Percentiles rank a stretch among this genome's conserved stretches.
These are phyloP conservation scores for Alternaria tenuissima DNA, from an alignment of 2,329 filamentous ascomycete genomes.

Conservation along the genomic window DNA sequence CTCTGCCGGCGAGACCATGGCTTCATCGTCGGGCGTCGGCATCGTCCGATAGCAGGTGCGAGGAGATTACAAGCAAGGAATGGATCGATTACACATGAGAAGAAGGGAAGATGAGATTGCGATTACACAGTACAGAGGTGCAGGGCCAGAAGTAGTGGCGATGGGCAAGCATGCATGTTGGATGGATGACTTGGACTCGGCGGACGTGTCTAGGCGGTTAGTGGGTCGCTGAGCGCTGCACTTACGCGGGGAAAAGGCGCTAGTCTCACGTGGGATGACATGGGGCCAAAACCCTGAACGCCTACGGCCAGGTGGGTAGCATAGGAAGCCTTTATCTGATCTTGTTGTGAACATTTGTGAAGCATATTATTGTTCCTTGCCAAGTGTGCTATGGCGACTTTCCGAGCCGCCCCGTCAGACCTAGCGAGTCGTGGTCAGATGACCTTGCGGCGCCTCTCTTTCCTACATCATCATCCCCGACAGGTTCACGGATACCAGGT, in stretches of 20 bases:
- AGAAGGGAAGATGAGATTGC: constrained; percentile 13
- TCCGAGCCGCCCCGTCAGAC: not conserved
- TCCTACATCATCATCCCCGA: not conserved
- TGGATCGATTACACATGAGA: constrained; percentile 30
- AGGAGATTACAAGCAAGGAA: constrained; percentile 36
- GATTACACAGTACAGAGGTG: constrained; percentile 19
- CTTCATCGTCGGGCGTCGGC: constrained; percentile 58
- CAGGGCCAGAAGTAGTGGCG: constrained; percentile 18
- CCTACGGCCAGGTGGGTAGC: not conserved
- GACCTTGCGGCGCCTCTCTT: not conserved
- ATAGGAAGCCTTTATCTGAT: not conserved
- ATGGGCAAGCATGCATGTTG: constrained; percentile 15
- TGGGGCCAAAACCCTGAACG: constrained; percentile 7
- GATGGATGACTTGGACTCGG: constrained; percentile 27
- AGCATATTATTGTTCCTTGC: not conserved
- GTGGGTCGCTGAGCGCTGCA: constrained; percentile 30
- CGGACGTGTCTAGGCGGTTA: constrained; percentile 25
- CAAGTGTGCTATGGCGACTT: not conserved
- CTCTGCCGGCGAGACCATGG: constrained; percentile 52
- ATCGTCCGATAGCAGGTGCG: constrained; percentile 50
- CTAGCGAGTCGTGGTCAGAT: not conserved
- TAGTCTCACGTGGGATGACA: constrained; percentile 34
- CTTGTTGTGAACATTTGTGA: not conserved
- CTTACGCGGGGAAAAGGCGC: constrained; percentile 37
- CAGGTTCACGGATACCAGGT: not conserved